Conservation (phyloP, 495 filamentous ascomycete species). For the Penicillium longicatenatum region DNA sequence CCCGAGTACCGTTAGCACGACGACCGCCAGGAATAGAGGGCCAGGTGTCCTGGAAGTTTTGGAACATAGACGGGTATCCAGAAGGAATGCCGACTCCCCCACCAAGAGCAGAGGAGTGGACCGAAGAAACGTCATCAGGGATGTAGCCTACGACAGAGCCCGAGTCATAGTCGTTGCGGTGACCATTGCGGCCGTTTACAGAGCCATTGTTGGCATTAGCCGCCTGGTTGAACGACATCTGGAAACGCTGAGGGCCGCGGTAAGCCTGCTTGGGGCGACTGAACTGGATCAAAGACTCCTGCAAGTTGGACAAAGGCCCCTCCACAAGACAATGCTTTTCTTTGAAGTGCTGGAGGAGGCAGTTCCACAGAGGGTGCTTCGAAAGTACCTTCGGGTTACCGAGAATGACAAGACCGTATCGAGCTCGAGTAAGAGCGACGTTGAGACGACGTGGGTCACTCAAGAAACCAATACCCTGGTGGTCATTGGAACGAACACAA, state of each 20-base stretch:
- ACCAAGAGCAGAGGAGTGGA: conserved; percentile 89
- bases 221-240: conserved; percentile 76
- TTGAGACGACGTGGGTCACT: conserved; percentile 98
- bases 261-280: conserved; percentile 90
- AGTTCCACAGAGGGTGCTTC: conserved; percentile 98
- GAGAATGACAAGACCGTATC: conserved; percentile 93
- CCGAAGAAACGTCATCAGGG: conserved; percentile 93
- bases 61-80: conserved; percentile 94
- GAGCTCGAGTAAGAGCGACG: conserved; percentile 96
- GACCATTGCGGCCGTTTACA: conserved; percentile 52
- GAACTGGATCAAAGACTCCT: conserved; percentile 93
- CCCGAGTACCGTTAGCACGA: conserved; percentile 61
- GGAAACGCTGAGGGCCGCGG: conserved; percentile 86
- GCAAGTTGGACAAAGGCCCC: conserved; percentile 93
- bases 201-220: conserved; percentile 54
- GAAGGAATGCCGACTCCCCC: conserved; percentile 78
- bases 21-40: conserved; percentile 69
- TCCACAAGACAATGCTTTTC: conserved; percentile 95
- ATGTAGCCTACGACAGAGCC: conserved; percentile 92
- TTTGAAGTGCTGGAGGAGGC: conserved; percentile 95
- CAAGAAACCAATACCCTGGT: conserved; percentile 98
- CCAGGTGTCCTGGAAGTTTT: conserved; percentile 88
- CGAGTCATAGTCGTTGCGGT: conserved; percentile 76
- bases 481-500: conserved; percentile 97
- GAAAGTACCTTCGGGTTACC: conserved; percentile 98